Evolutionary conservation across 192 early-diverging fungal genomes (phyloP).

Genomic region (Chytriomyces hyalinus): DNA sequence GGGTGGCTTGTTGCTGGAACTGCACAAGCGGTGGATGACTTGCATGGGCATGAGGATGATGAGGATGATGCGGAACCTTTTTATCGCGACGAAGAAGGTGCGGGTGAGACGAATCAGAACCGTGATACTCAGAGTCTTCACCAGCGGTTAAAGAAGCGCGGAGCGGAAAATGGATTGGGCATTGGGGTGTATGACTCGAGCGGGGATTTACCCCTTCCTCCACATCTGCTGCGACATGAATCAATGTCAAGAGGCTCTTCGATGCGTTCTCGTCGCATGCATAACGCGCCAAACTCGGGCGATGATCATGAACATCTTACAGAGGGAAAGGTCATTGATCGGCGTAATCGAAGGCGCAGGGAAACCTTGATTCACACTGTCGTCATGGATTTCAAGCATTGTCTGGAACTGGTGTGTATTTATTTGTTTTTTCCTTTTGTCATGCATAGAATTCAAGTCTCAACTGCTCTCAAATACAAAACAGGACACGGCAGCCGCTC

Average conservation of each 20-base stretch:
- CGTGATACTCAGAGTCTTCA: not conserved
- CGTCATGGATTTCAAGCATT: conserved; percentile 35
- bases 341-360: not conserved
- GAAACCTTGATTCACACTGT: conserved; percentile 25
- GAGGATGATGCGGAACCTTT: not conserved
- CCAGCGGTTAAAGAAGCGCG: not conserved
- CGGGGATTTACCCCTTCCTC: conserved; percentile 17
- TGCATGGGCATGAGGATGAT: not conserved
- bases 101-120: not conserved
- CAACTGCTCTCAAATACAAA: not conserved
- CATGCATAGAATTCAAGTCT: not conserved
- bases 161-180: not conserved
- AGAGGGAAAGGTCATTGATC: not conserved
- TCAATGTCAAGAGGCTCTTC: not conserved
- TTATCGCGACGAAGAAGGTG: not conserved
- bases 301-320: not conserved
- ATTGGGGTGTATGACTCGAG: conserved; percentile 23
- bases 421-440: not conserved
- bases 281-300: not conserved
- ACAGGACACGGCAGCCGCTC: conserved; percentile 40
- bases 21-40: not conserved
- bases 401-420: conserved; percentile 18
- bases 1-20: conserved; percentile 14
- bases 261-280: not conserved
- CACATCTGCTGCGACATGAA: conserved; percentile 1